Percentiles rank a stretch among this genome's conserved stretches.
Conservation (phyloP, 495 filamentous ascomycete genomes). For the Penicillium parvum region DNA sequence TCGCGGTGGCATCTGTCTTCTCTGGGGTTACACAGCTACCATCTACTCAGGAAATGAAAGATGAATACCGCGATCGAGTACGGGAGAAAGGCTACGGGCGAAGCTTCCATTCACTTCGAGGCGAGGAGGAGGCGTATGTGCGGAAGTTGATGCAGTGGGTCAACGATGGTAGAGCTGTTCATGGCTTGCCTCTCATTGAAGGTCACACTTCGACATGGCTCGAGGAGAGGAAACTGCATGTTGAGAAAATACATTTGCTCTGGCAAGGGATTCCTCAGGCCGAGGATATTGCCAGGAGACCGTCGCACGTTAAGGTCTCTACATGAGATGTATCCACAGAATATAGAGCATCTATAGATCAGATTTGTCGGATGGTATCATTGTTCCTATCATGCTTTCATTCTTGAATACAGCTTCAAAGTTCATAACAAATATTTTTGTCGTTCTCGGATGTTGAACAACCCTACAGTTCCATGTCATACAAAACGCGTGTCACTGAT, state of each 20-base stretch:
- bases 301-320: slow-evolving; percentile 4
- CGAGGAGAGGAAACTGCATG: slow-evolving; percentile 27
- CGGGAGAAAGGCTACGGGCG: slow-evolving; percentile 45
- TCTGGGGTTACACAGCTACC: slow-evolving; percentile 50
- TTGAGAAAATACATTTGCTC: slow-evolving; percentile 21
- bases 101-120: slow-evolving; percentile 52
- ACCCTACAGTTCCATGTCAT: no score
- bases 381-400: no score
- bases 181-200: slow-evolving; percentile 31
- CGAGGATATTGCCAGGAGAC: background rate
- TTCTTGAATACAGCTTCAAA: no score
- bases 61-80: slow-evolving; percentile 47
- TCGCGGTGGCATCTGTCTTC: slow-evolving; percentile 53
- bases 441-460: no score
- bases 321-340: slow-evolving; percentile 6
- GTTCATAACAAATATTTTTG: no score
- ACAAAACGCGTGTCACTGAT: no score
- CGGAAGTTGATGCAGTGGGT: slow-evolving; percentile 49
- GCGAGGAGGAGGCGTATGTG: slow-evolving; percentile 53
- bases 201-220: slow-evolving; percentile 46
- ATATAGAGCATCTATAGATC: no score
- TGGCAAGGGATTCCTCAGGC: slow-evolving; percentile 4
- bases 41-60: slow-evolving; percentile 38
- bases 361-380: no score
- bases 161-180: slow-evolving; percentile 33